Conservation (phyloP, 306 rosid genomes). For the Vachellia collinsii region DNA sequence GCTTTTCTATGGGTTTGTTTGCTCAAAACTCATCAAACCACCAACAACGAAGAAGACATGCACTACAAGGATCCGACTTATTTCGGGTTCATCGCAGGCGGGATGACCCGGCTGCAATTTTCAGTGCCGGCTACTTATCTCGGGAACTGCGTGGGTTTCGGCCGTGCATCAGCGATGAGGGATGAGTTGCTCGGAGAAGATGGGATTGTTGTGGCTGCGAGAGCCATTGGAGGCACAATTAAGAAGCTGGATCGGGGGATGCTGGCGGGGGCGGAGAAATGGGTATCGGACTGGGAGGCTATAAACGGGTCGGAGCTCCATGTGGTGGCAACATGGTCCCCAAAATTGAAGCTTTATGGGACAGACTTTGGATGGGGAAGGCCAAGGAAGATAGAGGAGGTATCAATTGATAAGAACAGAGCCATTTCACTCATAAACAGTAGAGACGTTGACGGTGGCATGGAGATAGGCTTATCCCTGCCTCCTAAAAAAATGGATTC, state of each 20-base stretch:
- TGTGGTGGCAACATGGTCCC: slow-evolving; percentile 49
- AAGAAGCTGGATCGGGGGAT: slow-evolving; percentile 43
- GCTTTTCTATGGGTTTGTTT: slow-evolving; percentile 57
- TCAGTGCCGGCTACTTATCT: slow-evolving; percentile 36
- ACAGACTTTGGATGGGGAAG: slow-evolving; percentile 61
- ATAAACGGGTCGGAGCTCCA: slow-evolving; percentile 46
- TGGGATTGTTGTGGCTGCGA: slow-evolving; percentile 50
- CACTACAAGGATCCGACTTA: slow-evolving; percentile 19
- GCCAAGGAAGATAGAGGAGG: slow-evolving; percentile 53
- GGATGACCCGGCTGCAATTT: slow-evolving; percentile 44
- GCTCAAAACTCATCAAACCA: slow-evolving; percentile 32
- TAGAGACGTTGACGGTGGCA: slow-evolving; percentile 50
- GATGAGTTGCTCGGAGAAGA: slow-evolving; percentile 41
- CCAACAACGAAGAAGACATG: neutral
- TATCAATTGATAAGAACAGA: slow-evolving; percentile 44
- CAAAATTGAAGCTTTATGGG: slow-evolving; percentile 56
- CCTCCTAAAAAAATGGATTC: slow-evolving; percentile 46
- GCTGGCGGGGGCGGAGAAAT: slow-evolving; percentile 44
- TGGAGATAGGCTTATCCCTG: slow-evolving; percentile 52
- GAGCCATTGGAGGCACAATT: slow-evolving; percentile 45
- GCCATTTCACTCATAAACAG: slow-evolving; percentile 48
- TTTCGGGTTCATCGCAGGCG: slow-evolving; percentile 61
- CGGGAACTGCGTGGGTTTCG: slow-evolving; percentile 58
- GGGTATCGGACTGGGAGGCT: slow-evolving; percentile 53
- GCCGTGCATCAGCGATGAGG: slow-evolving; percentile 27